These are phyloP conservation scores for Quercus agrifolia DNA, from an alignment of 306 rosid species.

Conservation along the genomic window DNA sequence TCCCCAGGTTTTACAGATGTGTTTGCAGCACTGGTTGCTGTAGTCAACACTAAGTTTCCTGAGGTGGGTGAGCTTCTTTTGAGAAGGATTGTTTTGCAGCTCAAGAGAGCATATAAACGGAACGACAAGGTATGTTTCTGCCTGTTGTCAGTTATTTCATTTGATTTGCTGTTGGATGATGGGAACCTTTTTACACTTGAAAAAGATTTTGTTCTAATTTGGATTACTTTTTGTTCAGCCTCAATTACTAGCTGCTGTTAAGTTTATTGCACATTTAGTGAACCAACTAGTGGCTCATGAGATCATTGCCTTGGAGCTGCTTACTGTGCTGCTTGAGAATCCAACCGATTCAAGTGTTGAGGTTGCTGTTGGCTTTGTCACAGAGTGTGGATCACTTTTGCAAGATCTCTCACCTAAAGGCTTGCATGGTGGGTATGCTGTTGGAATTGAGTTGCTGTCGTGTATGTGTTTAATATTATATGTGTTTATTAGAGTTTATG, in stretches of 20 bases:
- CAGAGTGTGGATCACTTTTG: constrained; percentile 82
- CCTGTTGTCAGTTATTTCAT: not conserved
- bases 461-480: no score
- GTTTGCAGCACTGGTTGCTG: constrained; percentile 88
- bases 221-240: constrained; percentile 50
- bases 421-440: constrained; percentile 68
- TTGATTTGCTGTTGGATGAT: not conserved
- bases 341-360: constrained; percentile 96
- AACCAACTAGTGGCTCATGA: constrained; percentile 95
- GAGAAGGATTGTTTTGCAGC: constrained; percentile 87
- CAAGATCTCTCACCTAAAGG: constrained; percentile 91
- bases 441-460: constrained; percentile 11
- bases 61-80: constrained; percentile 85
- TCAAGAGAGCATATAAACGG: constrained; percentile 88
- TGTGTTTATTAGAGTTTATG: no score
- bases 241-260: constrained; percentile 92
- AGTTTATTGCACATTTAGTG: constrained; percentile 87
- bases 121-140: constrained; percentile 72
- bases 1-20: constrained; percentile 91
- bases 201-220: not conserved
- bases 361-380: constrained; percentile 97
- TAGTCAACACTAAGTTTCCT: constrained; percentile 90
- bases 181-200: not conserved
- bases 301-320: constrained; percentile 83
- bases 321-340: constrained; percentile 83